Evolutionary conservation across 2,329 filamentous ascomycete genomes (phyloP).

Genomic region (Chaetomiaceae sp.): DNA sequence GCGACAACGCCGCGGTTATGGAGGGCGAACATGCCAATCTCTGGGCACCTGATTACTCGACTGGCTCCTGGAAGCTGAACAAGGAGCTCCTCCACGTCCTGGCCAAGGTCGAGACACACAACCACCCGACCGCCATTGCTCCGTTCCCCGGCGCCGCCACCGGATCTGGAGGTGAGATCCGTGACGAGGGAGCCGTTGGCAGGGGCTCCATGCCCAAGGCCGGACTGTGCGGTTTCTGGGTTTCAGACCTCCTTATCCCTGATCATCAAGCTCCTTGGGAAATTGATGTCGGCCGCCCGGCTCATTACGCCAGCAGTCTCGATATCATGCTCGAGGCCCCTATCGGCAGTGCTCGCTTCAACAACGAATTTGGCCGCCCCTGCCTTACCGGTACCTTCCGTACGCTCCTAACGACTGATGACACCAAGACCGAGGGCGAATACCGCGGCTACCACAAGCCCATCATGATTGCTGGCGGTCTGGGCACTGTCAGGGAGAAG

Average conservation of each 20-base stretch:
- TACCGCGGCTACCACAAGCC: slow-evolving; percentile 95
- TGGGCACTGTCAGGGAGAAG: slow-evolving; percentile 85
- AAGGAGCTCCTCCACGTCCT: slow-evolving; percentile 85
- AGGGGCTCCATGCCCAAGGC: slow-evolving; percentile 90
- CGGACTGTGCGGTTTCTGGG: slow-evolving; percentile 87
- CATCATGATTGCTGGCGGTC: slow-evolving; percentile 95
- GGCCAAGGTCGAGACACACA: slow-evolving; percentile 95
- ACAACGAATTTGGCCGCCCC: slow-evolving; percentile 95
- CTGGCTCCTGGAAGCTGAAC: slow-evolving; percentile 79
- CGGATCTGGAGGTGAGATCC: slow-evolving; percentile 89
- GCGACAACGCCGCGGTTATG: slow-evolving; percentile 94
- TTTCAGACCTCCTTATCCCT: slow-evolving; percentile 89
- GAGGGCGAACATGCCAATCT: slow-evolving; percentile 66
- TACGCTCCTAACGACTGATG: slow-evolving; percentile 67
- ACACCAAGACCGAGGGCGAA: slow-evolving; percentile 44
- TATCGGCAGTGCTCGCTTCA: slow-evolving; percentile 90
- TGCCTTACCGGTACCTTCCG: slow-evolving; percentile 87
- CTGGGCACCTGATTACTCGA: slow-evolving; percentile 84
- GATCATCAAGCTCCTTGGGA: slow-evolving; percentile 84
- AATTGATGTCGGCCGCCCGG: slow-evolving; percentile 79
- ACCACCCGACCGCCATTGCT: slow-evolving; percentile 93
- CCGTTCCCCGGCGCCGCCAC: slow-evolving; percentile 91
- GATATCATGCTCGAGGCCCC: slow-evolving; percentile 98
- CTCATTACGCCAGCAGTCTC: slow-evolving; percentile 86
- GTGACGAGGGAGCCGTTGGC: slow-evolving; percentile 92